Evolutionary conservation across 352 stramenopile species (phyloP).

Genomic region (Peronospora farinosa): DNA sequence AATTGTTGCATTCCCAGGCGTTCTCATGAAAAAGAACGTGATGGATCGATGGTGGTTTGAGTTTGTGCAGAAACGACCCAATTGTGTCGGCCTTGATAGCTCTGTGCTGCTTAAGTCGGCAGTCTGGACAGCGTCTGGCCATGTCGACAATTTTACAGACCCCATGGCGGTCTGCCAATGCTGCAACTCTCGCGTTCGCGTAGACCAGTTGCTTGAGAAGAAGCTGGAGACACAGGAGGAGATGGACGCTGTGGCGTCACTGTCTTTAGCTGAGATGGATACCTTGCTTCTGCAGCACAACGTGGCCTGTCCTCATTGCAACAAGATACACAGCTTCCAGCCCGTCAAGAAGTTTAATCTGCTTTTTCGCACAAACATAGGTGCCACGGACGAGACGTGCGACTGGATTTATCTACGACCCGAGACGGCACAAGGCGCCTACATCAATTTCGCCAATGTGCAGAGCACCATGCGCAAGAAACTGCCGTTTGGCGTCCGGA

Average conservation of each 20-base stretch:
- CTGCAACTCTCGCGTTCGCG: slow-evolving; percentile 86
- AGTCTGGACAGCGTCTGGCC: slow-evolving; percentile 93
- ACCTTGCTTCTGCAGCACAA: slow-evolving; percentile 37
- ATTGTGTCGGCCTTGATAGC: slow-evolving; percentile 94
- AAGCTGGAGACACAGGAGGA: slow-evolving; percentile 41
- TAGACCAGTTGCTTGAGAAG: slow-evolving; percentile 65
- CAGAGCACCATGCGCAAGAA: slow-evolving; percentile 89
- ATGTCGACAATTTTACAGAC: slow-evolving; percentile 96
- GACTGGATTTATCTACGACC: slow-evolving; percentile 93
- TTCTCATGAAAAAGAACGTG: slow-evolving; percentile 97
- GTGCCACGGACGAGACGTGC: slow-evolving; percentile 84
- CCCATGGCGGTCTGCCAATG: slow-evolving; percentile 94
- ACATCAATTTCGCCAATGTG: slow-evolving; percentile 90
- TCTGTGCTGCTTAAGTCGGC: slow-evolving; percentile 92
- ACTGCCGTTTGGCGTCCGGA: too few species aligned
- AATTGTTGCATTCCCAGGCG: slow-evolving; percentile 30
- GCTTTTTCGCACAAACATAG: slow-evolving; percentile 95
- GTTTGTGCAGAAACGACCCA: slow-evolving; percentile 91
- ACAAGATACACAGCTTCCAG: slow-evolving; percentile 44
- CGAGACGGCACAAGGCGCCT: slow-evolving; percentile 90
- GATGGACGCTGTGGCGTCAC: slow-evolving; percentile 39
- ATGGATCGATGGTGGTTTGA: slow-evolving; percentile 95
- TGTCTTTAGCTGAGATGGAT: slow-evolving; percentile 61
- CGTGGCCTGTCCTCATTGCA: slow-evolving; percentile 56
- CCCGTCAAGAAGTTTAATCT: slow-evolving; percentile 94